A percentile compares a stretch with the other conserved stretches of the same genome.
These are phyloP conservation scores for Silene vulgaris DNA, from an alignment of 179 eudicot genomes.

Conservation along the genomic window DNA sequence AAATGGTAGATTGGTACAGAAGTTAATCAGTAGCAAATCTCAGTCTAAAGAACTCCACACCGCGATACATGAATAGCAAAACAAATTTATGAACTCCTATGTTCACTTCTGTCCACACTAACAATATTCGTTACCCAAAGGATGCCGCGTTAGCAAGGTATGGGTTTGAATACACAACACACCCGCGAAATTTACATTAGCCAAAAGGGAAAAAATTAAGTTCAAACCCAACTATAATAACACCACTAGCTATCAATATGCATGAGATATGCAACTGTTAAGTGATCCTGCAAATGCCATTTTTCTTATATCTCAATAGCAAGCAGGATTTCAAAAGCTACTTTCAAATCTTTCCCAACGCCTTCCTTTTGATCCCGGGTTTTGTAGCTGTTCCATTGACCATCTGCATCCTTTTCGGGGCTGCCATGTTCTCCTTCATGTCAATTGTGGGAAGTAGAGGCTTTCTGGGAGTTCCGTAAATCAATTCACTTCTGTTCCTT, in stretches of 20 bases:
- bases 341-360: constrained; percentile 12
- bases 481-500: constrained; percentile 23
- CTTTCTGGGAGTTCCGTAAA: constrained; percentile 30
- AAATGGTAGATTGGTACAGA: too few species aligned
- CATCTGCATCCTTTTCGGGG: constrained; percentile 17
- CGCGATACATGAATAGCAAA: too few species aligned
- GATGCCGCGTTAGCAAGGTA: too few species aligned
- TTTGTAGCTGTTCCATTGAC: constrained; percentile 24
- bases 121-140: too few species aligned
- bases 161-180: too few species aligned
- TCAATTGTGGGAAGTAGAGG: neutral
- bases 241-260: neutral
- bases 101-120: too few species aligned
- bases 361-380: constrained; percentile 25
- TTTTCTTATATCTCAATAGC: constrained; percentile 20
- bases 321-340: constrained; percentile 9
- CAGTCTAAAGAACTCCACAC: too few species aligned
- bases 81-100: too few species aligned
- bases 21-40: too few species aligned
- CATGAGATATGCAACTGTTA: constrained; percentile 28
- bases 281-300: constrained; percentile 17
- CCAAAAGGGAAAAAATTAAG: neutral
- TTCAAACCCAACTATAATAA: neutral
- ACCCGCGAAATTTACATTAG: neutral
- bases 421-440: constrained; percentile 31